A percentile compares a stretch with the other conserved stretches of the same genome.
Evolutionary conservation across 1,284 basidiomycete genomes (phyloP).

Genomic region (Somion occarium): DNA sequence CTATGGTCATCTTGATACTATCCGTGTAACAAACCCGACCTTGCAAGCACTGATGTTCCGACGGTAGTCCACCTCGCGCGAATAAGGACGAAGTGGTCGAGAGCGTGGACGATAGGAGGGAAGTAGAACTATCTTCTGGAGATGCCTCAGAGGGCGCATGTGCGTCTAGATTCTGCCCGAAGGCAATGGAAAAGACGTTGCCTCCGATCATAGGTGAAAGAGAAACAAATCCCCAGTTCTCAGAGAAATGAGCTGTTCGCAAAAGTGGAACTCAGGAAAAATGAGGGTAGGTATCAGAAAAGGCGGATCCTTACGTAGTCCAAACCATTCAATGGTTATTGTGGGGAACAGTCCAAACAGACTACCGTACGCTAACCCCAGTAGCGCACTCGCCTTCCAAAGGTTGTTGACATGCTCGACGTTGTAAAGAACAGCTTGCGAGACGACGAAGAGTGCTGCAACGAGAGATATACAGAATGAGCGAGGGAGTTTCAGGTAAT

Average conservation of each 20-base stretch:
- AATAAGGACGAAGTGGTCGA: constrained; percentile 3
- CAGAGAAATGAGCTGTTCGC: constrained; percentile 58
- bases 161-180: constrained; percentile 76
- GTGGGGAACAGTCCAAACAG: constrained; percentile 77
- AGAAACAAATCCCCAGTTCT: constrained; percentile 84
- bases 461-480: constrained; percentile 71
- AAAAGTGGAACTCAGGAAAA: not conserved
- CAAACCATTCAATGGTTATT: constrained; percentile 84
- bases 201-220: constrained; percentile 77
- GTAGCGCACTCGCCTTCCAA: constrained; percentile 71
- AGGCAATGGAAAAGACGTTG: constrained; percentile 81
- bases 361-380: constrained; percentile 75
- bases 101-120: constrained; percentile 3
- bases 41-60: constrained; percentile 36
- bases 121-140: constrained; percentile 9
- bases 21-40: constrained; percentile 50
- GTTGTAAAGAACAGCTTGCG: constrained; percentile 56
- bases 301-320: constrained; percentile 66
- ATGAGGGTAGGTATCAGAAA: not conserved
- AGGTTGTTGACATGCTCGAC: constrained; percentile 60
- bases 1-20: constrained; percentile 45
- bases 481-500: constrained; percentile 54
- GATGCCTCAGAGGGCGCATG: constrained; percentile 39
- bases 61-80: not conserved
- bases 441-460: constrained; percentile 61